Conservation (phyloP, 2,329 filamentous ascomycete species). For the Epichloe typhina region DNA sequence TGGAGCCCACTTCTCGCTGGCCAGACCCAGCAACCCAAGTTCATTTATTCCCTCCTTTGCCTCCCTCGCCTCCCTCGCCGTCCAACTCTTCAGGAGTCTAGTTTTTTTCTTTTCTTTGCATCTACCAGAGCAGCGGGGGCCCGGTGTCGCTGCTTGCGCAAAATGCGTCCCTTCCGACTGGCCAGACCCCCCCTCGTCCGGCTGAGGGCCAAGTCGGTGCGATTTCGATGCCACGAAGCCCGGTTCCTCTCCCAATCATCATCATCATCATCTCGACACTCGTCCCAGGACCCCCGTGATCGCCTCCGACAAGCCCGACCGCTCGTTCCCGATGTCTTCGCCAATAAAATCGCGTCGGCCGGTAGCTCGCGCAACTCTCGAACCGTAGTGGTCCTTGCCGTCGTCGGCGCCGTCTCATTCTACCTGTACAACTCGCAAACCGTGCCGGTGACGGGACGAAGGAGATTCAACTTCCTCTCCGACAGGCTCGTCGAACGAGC, state of each 20-base stretch:
- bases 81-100: neutral
- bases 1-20: too few species aligned
- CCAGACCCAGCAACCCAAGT: too few species aligned
- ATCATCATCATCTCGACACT: slow-evolving; percentile 6
- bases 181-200: neutral
- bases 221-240: neutral
- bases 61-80: neutral
- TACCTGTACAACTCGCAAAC: slow-evolving; percentile 59
- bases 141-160: neutral
- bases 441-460: slow-evolving; percentile 58
- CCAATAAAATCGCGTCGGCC: slow-evolving; percentile 13
- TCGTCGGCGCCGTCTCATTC: slow-evolving; percentile 36
- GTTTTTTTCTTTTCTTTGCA: neutral
- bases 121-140: neutral
- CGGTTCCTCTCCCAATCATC: slow-evolving; percentile 11
- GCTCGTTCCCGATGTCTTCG: slow-evolving; percentile 16
- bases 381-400: slow-evolving; percentile 26
- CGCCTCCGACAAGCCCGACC: slow-evolving; percentile 19
- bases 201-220: neutral
- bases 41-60: neutral
- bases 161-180: neutral
- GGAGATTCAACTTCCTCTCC: slow-evolving; percentile 57
- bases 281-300: slow-evolving; percentile 12
- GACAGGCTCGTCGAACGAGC: slow-evolving; percentile 38
- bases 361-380: slow-evolving; percentile 17